Conservation (phyloP, 2,329 filamentous ascomycete genomes). For the Hypoxylon sp. region DNA sequence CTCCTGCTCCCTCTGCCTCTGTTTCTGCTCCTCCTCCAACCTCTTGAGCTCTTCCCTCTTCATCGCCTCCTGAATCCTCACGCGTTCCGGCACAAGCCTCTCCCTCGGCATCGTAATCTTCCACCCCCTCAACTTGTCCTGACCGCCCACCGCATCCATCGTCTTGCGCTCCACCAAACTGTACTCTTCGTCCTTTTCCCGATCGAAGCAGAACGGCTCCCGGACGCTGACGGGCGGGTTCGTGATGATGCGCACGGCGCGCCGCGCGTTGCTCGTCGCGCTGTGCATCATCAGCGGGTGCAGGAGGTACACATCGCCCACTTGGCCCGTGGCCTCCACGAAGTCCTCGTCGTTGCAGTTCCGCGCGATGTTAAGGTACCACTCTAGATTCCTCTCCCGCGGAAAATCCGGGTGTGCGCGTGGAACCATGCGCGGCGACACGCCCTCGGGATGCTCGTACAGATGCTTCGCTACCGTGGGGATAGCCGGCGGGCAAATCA, state of each 20-base stretch:
- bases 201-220: conserved; percentile 67
- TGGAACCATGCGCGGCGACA: conserved; percentile 75
- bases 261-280: conserved; percentile 63
- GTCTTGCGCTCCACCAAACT: conserved; percentile 71
- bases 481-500: conserved; percentile 74
- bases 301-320: conserved; percentile 71
- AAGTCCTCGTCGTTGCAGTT: conserved; percentile 58
- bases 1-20: conserved; percentile 31
- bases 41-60: conserved; percentile 65
- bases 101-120: conserved; percentile 65
- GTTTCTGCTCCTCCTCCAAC: conserved; percentile 51
- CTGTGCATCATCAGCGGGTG: conserved; percentile 74
- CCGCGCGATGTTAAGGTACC: conserved; percentile 60
- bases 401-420: conserved; percentile 64
- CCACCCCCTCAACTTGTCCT: conserved; percentile 66
- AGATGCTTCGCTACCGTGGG: conserved; percentile 70
- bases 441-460: conserved; percentile 74
- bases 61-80: conserved; percentile 65
- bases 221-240: conserved; percentile 68
- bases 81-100: conserved; percentile 64
- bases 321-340: conserved; percentile 67
- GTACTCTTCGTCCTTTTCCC: conserved; percentile 62
- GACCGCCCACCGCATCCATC: conserved; percentile 63
- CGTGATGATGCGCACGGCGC: conserved; percentile 67
- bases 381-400: conserved; percentile 60